These are phyloP conservation scores for Chaetomiaceae sp. DNA, from an alignment of 2,329 filamentous ascomycete genomes.

Conservation along the genomic window DNA sequence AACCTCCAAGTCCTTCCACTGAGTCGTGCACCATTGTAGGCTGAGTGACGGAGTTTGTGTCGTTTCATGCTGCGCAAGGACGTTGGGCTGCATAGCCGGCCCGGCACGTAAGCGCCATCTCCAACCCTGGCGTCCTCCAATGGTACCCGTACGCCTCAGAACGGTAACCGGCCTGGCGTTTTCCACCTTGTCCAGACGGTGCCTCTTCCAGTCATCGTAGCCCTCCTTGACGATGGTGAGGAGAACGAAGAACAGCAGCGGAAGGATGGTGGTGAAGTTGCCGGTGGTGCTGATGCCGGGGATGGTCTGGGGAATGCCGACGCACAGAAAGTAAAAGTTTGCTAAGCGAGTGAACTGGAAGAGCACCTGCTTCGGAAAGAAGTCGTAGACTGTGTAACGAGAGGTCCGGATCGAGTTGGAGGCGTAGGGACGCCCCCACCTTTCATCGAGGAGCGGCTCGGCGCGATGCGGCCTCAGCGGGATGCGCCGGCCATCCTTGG, in stretches of 20 bases:
- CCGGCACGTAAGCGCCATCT: conserved; percentile 9
- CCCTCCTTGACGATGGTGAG: conserved; percentile 90
- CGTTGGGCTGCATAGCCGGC: background rate
- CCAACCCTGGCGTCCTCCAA: conserved; percentile 11
- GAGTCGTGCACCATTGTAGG: conserved; percentile 55
- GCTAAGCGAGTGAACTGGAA: conserved; percentile 91
- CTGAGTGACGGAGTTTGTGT: background rate
- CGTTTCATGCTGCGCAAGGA: background rate
- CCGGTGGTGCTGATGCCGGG: conserved; percentile 89
- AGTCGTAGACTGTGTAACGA: conserved; percentile 83
- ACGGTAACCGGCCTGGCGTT: conserved; percentile 40
- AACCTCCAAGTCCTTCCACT: conserved; percentile 73
- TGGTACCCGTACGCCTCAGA: conserved; percentile 41
- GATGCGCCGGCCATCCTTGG: conserved; percentile 74
- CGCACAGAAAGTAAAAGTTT: conserved; percentile 89
- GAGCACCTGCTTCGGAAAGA: conserved; percentile 78
- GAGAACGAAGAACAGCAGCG: conserved; percentile 72
- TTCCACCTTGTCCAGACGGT: conserved; percentile 76
- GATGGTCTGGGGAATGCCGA: conserved; percentile 84
- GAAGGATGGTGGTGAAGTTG: conserved; percentile 80
- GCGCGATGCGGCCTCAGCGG: conserved; percentile 55
- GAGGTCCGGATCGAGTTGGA: conserved; percentile 82
- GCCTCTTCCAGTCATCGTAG: conserved; percentile 79
- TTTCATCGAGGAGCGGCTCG: conserved; percentile 63
- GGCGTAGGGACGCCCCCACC: conserved; percentile 66